Evolutionary conservation across 1,284 basidiomycete genomes (phyloP).

Genomic region (Blastosporella zonata): DNA sequence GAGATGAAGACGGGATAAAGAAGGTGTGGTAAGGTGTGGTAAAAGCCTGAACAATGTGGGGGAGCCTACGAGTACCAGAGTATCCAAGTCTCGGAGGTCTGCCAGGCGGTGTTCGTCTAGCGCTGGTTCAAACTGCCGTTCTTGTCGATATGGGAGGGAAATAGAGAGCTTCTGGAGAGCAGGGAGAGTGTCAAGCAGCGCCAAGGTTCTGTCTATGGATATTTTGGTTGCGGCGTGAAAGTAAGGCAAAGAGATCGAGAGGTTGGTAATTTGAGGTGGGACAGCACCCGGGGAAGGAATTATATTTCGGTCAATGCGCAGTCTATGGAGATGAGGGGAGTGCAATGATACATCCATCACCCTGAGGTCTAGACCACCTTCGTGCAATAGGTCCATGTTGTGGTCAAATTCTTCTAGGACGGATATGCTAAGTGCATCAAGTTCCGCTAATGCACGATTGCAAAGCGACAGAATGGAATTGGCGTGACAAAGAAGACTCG

Average conservation of each 20-base stretch:
- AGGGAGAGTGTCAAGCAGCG: constrained; percentile 31
- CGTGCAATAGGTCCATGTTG: constrained; percentile 18
- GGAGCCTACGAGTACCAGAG: constrained; percentile 40
- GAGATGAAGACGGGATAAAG: constrained; percentile 43
- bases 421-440: constrained; percentile 26
- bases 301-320: constrained; percentile 35
- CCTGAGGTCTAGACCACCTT: constrained; percentile 21
- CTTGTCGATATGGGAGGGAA: constrained; percentile 34
- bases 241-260: constrained; percentile 32
- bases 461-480: constrained; percentile 39
- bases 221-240: constrained; percentile 28
- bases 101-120: constrained; percentile 27
- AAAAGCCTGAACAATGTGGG: constrained; percentile 44
- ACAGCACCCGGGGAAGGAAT: constrained; percentile 32
- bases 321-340: constrained; percentile 33
- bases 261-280: constrained; percentile 37
- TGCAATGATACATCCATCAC: constrained; percentile 31
- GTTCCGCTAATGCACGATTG: constrained; percentile 26
- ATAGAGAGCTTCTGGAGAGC: constrained; percentile 39
- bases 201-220: constrained; percentile 25
- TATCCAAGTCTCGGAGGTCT: constrained; percentile 36
- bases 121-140: constrained; percentile 33
- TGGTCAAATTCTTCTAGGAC: constrained; percentile 28
- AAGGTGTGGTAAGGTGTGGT: constrained; percentile 39
- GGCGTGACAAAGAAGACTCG: constrained; percentile 34